Base-by-base conservation (phyloP, 148 eudicot species). In the Chenopodium suecicum region DNA sequence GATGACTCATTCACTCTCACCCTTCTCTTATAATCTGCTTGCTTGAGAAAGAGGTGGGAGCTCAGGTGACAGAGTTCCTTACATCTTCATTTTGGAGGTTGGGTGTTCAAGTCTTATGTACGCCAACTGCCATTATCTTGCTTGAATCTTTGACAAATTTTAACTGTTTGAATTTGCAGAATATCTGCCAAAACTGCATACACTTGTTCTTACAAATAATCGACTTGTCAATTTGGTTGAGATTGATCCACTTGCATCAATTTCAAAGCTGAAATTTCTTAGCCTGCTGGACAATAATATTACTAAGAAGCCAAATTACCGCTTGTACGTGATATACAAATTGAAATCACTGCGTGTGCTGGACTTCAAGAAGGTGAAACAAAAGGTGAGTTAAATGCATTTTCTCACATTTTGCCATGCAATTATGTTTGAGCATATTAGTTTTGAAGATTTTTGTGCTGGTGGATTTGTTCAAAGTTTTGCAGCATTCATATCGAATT, bases 171-270 rank as follows among this genome's bases (percentile, higher is more conserved):
- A 2, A 20, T 79, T 77, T 86, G 83, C 93, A 97, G 99, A 97
- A 80, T 92, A 90, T 83, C 86, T 97, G 90, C 99, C 98, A 4
- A 94, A 97, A 81, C 83, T 97, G 86, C 99, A 97, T 81, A 85
- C 97, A 9, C 89, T 97, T 88, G 90, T 97, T 32, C 97, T 94
- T 78, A 92, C 97, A 17, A 94, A 94, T 91, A 97, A 97, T 75
- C 89, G 98, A 46, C 84, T 97, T 70, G 91, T 91, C 75, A 97
- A 97, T 82, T 87, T 97, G 93, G 92, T 88, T 76, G 99, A 94
- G 89, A 97, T 97, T 81, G 99, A 97, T 87, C 98, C 98, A 2
- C 97, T 97, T 70, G 94, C 94, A 37, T 89, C 99, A 14, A 91
- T 97, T 72, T 84, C 97, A 2, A 97, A 91, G 90, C 89, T 97